phyloP scores from a whole-genome alignment of 345 rosid genomes.

The Populus alba region DNA sequence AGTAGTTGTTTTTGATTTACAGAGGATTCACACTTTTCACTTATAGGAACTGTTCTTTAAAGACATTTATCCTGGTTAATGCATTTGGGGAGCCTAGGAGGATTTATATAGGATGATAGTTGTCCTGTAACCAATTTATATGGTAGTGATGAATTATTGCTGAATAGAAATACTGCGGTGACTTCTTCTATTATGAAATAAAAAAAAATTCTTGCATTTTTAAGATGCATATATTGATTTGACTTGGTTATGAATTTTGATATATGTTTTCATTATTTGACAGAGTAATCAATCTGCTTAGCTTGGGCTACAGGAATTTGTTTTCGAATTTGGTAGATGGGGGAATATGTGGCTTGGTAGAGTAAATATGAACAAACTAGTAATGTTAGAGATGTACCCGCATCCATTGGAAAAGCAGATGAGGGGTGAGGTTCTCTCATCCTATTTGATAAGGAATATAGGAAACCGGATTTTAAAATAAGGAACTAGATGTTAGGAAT shows the following conservation, averaged over 20 bases:
- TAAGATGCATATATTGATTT: not conserved
- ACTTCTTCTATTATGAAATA: not conserved
- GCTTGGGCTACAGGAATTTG: not conserved
- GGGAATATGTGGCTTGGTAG: not conserved
- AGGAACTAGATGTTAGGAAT: not conserved
- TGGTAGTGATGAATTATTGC: not conserved
- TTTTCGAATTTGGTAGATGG: not conserved
- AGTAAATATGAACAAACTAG: not conserved
- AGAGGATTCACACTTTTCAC: not conserved
- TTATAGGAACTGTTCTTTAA: not conserved
- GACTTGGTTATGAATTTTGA: not conserved
- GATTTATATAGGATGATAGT: not conserved
- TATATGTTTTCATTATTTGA: not conserved
- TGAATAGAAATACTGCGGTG: not conserved
- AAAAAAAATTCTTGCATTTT: not conserved
- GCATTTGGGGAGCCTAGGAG: not conserved
- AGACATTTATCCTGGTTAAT: not conserved
- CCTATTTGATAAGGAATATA: not conserved
- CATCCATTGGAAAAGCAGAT: not conserved
- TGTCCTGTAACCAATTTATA: not conserved
- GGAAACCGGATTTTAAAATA: not conserved
- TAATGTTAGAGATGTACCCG: not conserved
- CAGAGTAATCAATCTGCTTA: not conserved
- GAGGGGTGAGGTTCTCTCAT: not conserved
- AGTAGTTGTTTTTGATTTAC: not conserved